These are phyloP conservation scores for Ustilago cynodontis DNA, from an alignment of 1,284 basidiomycete genomes.

Conservation along the genomic window DNA sequence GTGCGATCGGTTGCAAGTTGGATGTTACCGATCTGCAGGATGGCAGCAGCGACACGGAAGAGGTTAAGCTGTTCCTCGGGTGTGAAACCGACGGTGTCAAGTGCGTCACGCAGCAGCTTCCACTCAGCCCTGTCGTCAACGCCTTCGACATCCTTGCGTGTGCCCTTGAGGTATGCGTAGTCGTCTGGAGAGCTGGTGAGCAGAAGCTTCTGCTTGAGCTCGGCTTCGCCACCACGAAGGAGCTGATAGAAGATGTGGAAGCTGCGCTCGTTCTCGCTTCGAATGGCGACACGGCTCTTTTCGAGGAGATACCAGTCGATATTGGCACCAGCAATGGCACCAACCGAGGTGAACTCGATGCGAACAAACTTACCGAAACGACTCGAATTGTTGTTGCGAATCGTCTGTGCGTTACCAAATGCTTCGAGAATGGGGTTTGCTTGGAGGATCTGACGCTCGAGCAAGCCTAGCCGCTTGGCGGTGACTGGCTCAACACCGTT, in stretches of 20 bases:
- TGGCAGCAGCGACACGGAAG: constrained; percentile 91
- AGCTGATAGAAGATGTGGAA: constrained; percentile 99
- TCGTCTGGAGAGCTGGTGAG: constrained; percentile 79
- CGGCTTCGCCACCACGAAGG: constrained; percentile 62
- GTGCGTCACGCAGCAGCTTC: constrained; percentile 81
- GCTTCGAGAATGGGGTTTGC: constrained; percentile 98
- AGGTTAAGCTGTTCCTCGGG: constrained; percentile 87
- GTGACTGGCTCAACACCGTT: constrained; percentile 55
- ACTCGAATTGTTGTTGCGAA: constrained; percentile 98
- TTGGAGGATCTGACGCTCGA: constrained; percentile 96
- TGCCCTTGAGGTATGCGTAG: constrained; percentile 92
- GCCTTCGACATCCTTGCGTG: constrained; percentile 89
- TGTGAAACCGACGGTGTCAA: constrained; percentile 89
- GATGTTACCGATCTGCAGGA: constrained; percentile 97
- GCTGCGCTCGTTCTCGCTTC: constrained; percentile 77
- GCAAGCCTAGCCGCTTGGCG: constrained; percentile 77
- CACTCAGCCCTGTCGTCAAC: constrained; percentile 93
- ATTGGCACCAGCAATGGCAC: constrained; percentile 96
- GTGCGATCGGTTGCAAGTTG: constrained; percentile 82
- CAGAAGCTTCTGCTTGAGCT: constrained; percentile 76
- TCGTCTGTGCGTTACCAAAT: constrained; percentile 98
- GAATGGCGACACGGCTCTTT: constrained; percentile 84
- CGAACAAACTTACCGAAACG: constrained; percentile 97
- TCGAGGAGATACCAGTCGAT: constrained; percentile 99
- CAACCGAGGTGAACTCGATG: constrained; percentile 92